Conservation (phyloP, 352 stramenopile species). For the Phytophthora parvispora region DNA sequence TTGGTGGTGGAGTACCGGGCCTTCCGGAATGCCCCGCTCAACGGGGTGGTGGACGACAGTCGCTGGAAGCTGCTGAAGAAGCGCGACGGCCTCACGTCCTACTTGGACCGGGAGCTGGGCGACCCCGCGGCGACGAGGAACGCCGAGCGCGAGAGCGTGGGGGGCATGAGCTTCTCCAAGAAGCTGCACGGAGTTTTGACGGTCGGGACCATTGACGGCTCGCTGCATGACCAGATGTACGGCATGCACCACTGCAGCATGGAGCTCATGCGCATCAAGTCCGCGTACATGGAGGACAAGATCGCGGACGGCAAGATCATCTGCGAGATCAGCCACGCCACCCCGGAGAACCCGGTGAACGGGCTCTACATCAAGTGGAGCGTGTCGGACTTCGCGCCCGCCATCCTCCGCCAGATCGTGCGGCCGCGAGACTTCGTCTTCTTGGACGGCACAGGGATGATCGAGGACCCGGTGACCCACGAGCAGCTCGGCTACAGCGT, state of each 20-base stretch:
- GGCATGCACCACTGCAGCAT: constrained; percentile 59
- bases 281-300: constrained; percentile 57
- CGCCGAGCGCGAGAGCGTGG: constrained; percentile 25
- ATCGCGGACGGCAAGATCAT: constrained; percentile 64
- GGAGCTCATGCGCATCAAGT: constrained; percentile 62
- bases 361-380: constrained; percentile 72
- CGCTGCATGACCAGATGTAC: constrained; percentile 72
- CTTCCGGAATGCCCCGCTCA: constrained; percentile 35
- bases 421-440: constrained; percentile 68
- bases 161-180: constrained; percentile 40
- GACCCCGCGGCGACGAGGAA: constrained; percentile 16
- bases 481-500: constrained; percentile 63
- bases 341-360: constrained; percentile 53
- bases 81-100: constrained; percentile 30
- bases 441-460: constrained; percentile 57
- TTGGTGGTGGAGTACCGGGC: constrained; percentile 55
- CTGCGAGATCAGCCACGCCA: constrained; percentile 39
- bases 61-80: constrained; percentile 70
- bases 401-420: constrained; percentile 40
- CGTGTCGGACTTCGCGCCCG: constrained; percentile 43
- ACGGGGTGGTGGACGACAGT: constrained; percentile 46
- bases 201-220: constrained; percentile 36
- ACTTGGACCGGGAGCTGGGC: constrained; percentile 33
- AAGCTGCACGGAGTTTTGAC: constrained; percentile 44
- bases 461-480: constrained; percentile 31